These are phyloP conservation scores for Akebia trifoliata DNA, from an alignment of 164 flowering plant species.

Conservation along the genomic window DNA sequence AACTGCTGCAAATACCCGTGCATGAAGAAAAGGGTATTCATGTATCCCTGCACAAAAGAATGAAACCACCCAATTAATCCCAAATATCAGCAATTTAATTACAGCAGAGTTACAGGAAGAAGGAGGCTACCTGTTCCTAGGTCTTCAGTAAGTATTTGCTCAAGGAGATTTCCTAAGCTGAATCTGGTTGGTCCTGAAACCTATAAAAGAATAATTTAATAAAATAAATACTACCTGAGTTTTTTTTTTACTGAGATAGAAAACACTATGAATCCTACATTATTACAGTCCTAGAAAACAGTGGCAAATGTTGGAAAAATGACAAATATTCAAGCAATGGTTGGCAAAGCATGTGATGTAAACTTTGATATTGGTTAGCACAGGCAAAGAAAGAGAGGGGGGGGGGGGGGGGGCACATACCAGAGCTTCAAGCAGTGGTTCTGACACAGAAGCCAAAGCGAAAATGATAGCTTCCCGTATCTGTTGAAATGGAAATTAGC, in stretches of 20 bases:
- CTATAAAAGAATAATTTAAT: slow-evolving; percentile 28
- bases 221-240: background rate
- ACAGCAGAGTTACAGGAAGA: slow-evolving; percentile 1
- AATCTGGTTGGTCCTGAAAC: slow-evolving; percentile 33
- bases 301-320: background rate
- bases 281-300: background rate
- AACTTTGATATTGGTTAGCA: background rate
- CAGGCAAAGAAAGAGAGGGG: background rate
- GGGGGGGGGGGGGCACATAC: slow-evolving; percentile 24
- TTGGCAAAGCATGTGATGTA: background rate
- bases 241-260: too few species aligned
- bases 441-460: slow-evolving; percentile 73
- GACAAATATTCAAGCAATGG: background rate
- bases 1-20: slow-evolving; percentile 65
- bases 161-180: slow-evolving; percentile 38
- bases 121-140: slow-evolving; percentile 44
- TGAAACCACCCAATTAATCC: slow-evolving; percentile 8
- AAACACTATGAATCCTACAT: background rate
- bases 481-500: slow-evolving; percentile 32
- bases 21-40: slow-evolving; percentile 85
- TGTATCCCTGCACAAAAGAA: slow-evolving; percentile 49
- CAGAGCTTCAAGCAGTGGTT: slow-evolving; percentile 71
- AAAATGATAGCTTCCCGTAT: slow-evolving; percentile 77
- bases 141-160: slow-evolving; percentile 59
- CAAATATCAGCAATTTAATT: background rate